Evolutionary conservation across 495 filamentous ascomycete genomes (phyloP), one percentile per base, ranked within the genome.

Genomic region (Pyronema omphalodes): DNA sequence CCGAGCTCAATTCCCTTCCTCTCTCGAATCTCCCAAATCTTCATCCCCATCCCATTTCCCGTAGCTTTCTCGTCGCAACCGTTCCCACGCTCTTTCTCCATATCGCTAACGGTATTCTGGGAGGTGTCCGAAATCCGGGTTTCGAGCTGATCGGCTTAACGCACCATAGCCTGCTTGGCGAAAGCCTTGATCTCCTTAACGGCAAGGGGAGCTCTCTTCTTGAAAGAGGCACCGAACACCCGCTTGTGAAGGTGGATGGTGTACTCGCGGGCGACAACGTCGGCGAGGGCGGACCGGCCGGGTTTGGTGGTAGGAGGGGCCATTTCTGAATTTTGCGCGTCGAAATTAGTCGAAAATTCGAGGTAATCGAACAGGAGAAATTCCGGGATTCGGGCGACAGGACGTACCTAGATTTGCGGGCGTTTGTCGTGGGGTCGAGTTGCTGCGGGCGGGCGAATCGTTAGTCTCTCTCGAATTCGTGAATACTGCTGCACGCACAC

Each of bases 241-340:
- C 88, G 81, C 81, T 93, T 96, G 83, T 99, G 91, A 59, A 99
- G 74, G 79, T 99, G 89, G 78, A 99, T 99, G 71, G 91, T 99
- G 80, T 96, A 99, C 77, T 99, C 93, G 78, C 91, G 87, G 56
- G 91, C 81, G 68, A 99, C 91, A 66, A 96, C 93, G 73, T 96
- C 88, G 68, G 84, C 82, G 71, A 96, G 93, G 73, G 91, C 91
- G 69, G 88, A 94, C 68, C 88, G 84, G 64, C 69, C 67, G 64
- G 73, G 74, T 81, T 93, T 93, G 57, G 76, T 59, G 53, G 74
- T 70, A 67, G 70, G 68, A 69, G 77, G 77, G 74, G 83, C 83
- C 84, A 87, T 88, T 77, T 76, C 76, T 81, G 66, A 37, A 55
- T 48, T 56, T 52, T 55, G 46, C 34, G 36, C 23, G n/a, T 44